phyloP scores from a whole-genome alignment of 2,329 filamentous ascomycete genomes.

The Beauveria sp. region DNA sequence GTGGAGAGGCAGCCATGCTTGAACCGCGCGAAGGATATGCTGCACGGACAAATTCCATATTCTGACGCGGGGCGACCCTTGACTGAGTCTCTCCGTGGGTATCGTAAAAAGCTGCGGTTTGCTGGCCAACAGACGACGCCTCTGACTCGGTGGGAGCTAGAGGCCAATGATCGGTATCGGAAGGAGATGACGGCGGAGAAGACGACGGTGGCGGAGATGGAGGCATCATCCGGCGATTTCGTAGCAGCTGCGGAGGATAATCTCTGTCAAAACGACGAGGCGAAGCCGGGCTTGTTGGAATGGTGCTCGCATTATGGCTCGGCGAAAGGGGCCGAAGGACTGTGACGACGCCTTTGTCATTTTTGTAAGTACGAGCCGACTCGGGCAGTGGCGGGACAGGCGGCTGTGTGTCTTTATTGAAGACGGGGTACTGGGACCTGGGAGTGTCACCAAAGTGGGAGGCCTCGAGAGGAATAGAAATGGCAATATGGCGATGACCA shows the following conservation, averaged over 20 bases:
- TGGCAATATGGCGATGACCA: conserved; percentile 52
- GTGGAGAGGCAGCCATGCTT: conserved; percentile 19
- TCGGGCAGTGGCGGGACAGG: conserved; percentile 15
- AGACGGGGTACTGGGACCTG: conserved; percentile 28
- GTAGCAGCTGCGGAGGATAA: not conserved
- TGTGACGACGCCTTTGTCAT: conserved; percentile 30
- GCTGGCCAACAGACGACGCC: not conserved
- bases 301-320: conserved; percentile 16
- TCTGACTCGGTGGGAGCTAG: not conserved
- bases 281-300: conserved; percentile 5
- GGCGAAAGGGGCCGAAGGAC: conserved; percentile 26
- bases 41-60: conserved; percentile 12
- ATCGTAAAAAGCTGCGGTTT: not conserved
- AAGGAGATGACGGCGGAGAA: not conserved
- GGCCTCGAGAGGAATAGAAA: conserved; percentile 49
- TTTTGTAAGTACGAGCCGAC: conserved; percentile 22
- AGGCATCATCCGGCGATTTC: conserved; percentile 6
- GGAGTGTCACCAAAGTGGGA: conserved; percentile 31
- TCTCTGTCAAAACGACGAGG: conserved; percentile 7
- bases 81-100: not conserved
- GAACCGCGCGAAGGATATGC: conserved; percentile 20
- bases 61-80: not conserved
- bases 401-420: not conserved
- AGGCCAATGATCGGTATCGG: not conserved
- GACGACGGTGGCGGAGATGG: conserved; percentile 1